Evolutionary conservation across 139 green algal species (phyloP).

Genomic region (Chlorella sorokiniana): DNA sequence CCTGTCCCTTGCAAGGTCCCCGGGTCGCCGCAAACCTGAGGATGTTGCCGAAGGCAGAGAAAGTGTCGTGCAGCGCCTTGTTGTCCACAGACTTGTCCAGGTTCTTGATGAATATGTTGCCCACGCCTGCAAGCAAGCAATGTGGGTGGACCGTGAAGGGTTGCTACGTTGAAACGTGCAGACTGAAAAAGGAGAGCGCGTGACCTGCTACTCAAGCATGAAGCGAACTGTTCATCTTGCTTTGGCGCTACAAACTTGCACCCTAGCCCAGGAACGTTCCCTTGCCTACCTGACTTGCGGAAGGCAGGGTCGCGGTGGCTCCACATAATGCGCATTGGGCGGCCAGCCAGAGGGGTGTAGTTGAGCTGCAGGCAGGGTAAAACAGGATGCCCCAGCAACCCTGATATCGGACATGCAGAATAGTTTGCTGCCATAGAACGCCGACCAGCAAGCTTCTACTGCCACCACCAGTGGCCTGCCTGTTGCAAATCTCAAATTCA

Average conservation of each 20-base stretch:
- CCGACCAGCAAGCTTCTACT: not conserved
- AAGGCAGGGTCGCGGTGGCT: conserved; percentile 79
- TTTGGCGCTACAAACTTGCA: not conserved
- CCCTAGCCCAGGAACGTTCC: no score
- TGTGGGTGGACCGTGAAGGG: not conserved
- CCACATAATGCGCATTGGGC: conserved; percentile 97
- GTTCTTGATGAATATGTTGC: conserved; percentile 99
- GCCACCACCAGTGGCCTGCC: not conserved
- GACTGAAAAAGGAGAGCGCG: no score
- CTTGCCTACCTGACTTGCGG: conserved; percentile 61
- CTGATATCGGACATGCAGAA: no score
- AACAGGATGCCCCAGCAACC: no score
- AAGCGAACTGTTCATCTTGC: not conserved
- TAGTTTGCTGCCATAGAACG: not conserved
- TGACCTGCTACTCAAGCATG: not conserved
- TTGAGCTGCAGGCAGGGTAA: conserved; percentile 86
- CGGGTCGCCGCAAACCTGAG: conserved; percentile 70
- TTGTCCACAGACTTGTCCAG: conserved; percentile 92
- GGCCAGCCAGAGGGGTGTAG: conserved; percentile 84
- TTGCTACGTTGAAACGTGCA: not conserved
- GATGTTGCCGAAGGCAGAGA: conserved; percentile 89
- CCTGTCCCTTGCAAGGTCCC: no score
- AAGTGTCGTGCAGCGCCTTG: conserved; percentile 94
- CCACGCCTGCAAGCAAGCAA: conserved; percentile 63
- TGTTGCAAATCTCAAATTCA: not conserved